These are phyloP conservation scores for Populus tomentosa DNA, from an alignment of 441 rosid genomes.

Conservation along the genomic window DNA sequence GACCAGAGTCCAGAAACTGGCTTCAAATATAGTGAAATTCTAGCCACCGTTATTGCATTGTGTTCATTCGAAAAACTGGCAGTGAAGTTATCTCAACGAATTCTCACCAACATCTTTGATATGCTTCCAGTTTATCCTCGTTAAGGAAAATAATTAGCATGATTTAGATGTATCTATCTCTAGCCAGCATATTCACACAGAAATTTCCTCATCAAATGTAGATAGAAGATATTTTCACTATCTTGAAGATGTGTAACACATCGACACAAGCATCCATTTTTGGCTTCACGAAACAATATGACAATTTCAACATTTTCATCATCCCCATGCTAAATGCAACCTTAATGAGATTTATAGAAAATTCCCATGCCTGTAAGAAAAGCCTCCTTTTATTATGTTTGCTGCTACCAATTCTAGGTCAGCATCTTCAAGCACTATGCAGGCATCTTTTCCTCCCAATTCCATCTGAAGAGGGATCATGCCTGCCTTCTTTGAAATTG, in stretches of 20 bases:
- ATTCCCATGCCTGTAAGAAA: conserved; percentile 60
- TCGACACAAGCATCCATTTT: not conserved
- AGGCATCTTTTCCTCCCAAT: conserved; percentile 97
- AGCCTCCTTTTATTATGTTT: conserved; percentile 90
- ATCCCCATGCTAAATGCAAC: not conserved
- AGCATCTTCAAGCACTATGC: conserved; percentile 93
- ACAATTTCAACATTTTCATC: not conserved
- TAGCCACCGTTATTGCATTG: not conserved
- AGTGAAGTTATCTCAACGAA: not conserved
- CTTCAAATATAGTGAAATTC: not conserved
- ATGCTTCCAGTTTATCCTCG: not conserved
- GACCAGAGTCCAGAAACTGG: not conserved
- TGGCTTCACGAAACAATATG: not conserved
- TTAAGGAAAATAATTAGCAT: not conserved
- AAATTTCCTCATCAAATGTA: too few relatives aligned
- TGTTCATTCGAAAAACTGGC: not conserved
- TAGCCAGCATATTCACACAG: not conserved
- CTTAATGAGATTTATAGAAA: not conserved
- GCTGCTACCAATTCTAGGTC: conserved; percentile 89
- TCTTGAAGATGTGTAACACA: not conserved
- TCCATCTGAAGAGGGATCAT: conserved; percentile 99
- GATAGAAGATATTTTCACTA: too few relatives aligned
- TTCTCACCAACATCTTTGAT: not conserved
- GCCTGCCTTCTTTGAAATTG: conserved; percentile 89
- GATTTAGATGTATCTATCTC: not conserved